These are phyloP conservation scores for Hygrocybe punicea DNA, from an alignment of 768 basidiomycete genomes.

Conservation along the genomic window DNA sequence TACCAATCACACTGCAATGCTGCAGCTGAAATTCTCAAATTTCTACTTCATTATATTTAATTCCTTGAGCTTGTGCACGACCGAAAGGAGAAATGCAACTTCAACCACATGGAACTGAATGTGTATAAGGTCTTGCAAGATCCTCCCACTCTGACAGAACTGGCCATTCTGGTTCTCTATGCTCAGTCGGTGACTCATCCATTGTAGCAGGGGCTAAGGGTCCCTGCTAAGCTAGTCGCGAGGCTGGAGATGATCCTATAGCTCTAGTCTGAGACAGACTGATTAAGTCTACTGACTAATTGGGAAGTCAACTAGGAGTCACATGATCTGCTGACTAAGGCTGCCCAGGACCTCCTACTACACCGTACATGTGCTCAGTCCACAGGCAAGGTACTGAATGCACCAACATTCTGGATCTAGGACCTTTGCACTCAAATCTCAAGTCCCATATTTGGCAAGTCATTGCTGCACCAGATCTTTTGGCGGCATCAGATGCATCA, in stretches of 20 bases:
- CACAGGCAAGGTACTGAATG: conserved; percentile 5
- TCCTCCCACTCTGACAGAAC: conserved; percentile 28
- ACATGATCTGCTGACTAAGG: no score
- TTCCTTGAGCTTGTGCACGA: conserved; percentile 29
- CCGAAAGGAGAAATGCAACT: conserved; percentile 24
- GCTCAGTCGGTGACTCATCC: conserved; percentile 15
- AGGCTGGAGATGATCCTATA: no score
- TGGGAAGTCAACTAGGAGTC: no score
- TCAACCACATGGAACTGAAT: conserved; percentile 35
- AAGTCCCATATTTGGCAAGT: conserved; percentile 10
- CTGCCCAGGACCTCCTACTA: no score
- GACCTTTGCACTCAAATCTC: conserved; percentile 21
- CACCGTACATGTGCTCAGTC: conserved; percentile 28
- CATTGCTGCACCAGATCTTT: conserved; percentile 2
- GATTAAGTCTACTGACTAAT: no score
- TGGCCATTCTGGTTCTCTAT: conserved; percentile 28
- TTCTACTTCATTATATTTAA: conserved; percentile 7
- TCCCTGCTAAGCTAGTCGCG: no score
- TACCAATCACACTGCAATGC: conserved; percentile 34
- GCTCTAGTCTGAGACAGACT: no score
- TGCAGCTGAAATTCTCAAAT: conserved; percentile 20
- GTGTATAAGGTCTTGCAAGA: conserved; percentile 13
- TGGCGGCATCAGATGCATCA: no score
- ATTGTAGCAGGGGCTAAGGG: no score
- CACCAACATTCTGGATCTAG: conserved; percentile 26